These are phyloP conservation scores for Exophiala sp. DNA, from an alignment of 2,329 filamentous ascomycete species.

Conservation along the genomic window DNA sequence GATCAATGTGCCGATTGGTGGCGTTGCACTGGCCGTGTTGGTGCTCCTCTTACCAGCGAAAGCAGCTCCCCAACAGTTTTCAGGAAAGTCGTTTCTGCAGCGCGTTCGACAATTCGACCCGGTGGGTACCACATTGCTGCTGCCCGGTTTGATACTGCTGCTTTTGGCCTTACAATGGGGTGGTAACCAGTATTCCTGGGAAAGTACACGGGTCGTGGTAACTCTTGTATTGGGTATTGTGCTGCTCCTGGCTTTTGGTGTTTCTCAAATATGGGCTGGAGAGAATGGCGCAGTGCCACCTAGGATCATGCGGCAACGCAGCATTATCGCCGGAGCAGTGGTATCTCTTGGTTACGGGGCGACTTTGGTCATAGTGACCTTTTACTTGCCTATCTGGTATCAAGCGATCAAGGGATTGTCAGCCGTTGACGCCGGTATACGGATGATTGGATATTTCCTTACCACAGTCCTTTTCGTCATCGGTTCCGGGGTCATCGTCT, in stretches of 20 bases:
- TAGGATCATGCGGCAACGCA: slow-evolving; percentile 39
- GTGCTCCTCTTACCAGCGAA: slow-evolving; percentile 28
- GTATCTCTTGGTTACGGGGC: slow-evolving; percentile 37
- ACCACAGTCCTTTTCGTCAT: too few species aligned
- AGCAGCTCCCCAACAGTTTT: slow-evolving; percentile 26
- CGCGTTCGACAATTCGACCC: too few species aligned
- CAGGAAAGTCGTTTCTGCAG: background rate
- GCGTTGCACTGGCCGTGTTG: slow-evolving; percentile 28
- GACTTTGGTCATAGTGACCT: slow-evolving; percentile 36
- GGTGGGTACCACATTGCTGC: too few species aligned
- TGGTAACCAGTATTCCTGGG: too few species aligned
- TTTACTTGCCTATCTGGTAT: slow-evolving; percentile 44
- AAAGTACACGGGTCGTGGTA: too few species aligned
- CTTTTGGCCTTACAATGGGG: too few species aligned
- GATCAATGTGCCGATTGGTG: slow-evolving; percentile 36
- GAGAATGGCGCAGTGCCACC: slow-evolving; percentile 44
- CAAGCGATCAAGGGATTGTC: slow-evolving; percentile 41
- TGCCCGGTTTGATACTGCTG: too few species aligned
- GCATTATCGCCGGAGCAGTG: slow-evolving; percentile 31
- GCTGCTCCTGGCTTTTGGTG: slow-evolving; percentile 43
- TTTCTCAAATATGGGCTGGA: slow-evolving; percentile 43
- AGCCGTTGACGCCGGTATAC: slow-evolving; percentile 20
- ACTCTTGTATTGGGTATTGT: slow-evolving; percentile 46
- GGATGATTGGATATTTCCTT: too few species aligned
- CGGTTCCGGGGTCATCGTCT: too few species aligned